Evolutionary conservation across 2,329 filamentous ascomycete species (phyloP), one percentile per base, ranked within the genome.

Genomic region (Nigrospora oryzae): DNA sequence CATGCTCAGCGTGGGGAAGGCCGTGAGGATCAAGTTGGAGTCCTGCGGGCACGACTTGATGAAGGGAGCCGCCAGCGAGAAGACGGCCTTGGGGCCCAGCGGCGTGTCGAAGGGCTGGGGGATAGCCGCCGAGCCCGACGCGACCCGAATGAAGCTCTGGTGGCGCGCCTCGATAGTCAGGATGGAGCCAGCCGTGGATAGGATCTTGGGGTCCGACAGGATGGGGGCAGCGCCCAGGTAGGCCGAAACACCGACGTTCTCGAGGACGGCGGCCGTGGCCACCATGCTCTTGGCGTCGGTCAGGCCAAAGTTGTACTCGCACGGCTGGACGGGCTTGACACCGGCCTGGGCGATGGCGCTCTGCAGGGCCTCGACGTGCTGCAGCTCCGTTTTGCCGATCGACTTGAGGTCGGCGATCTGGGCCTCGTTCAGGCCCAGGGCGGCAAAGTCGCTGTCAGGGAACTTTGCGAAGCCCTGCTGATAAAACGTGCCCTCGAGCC

Each of bases 401-500:
- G 68, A 62, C 63, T 79, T 71, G 43, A 88, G 70, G 56, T 84
- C 78, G 41, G 68, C 66, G 52, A 84, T 70, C 51, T 83, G 71
- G 36, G 59, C 57, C 36, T 70, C 63, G 46, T 61, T 69, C 47
- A 84, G 71, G 48, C 82, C 82, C 13, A 83, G 69, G 34, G 79
- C 77, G 19, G 67, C 59, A 64, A 89, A 89, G 56, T 86, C 78
- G 30, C 71, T 62, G 36, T 76, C 72, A 23, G 77, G 71, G 66
- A 88, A 86, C 62, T 79, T 74, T 50, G 72, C 71, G 58, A 89
- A 85, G 34, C 83, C 84, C 58, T 84, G 73, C 54, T 77, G 71
- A 71, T 89, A 89, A 65, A 87, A 89, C 45, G 74, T 70, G 19
- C 80, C 73, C 67, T 89, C 85, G 56, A 89, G 81, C 65, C 84